These are phyloP conservation scores for Sporothrix inflata DNA, from an alignment of 2,329 filamentous ascomycete genomes.

Conservation along the genomic window DNA sequence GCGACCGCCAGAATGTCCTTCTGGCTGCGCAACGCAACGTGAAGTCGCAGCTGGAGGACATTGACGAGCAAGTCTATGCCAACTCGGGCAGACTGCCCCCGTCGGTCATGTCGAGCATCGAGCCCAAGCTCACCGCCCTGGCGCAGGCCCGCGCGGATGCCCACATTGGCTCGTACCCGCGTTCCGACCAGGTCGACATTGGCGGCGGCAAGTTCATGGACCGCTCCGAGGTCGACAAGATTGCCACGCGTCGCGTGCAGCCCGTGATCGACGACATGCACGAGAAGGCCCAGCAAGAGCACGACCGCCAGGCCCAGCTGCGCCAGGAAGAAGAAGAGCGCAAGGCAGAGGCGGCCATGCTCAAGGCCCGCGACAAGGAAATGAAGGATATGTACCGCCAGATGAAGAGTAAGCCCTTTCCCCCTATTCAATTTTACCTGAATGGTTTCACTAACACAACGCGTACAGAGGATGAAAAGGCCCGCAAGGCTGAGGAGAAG, in stretches of 20 bases:
- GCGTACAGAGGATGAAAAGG: conserved; percentile 49
- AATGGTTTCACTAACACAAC: background rate
- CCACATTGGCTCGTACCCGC: conserved; percentile 58
- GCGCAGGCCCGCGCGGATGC: conserved; percentile 67
- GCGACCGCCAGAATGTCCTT: conserved; percentile 75
- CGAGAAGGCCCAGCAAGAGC: conserved; percentile 73
- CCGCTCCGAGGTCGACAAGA: conserved; percentile 74
- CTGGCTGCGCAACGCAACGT: conserved; percentile 85
- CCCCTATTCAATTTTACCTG: background rate
- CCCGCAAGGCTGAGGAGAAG: conserved; percentile 52
- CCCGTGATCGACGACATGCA: conserved; percentile 85
- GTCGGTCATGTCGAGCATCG: conserved; percentile 74
- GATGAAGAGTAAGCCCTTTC: conserved; percentile 56
- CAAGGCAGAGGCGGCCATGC: conserved; percentile 45
- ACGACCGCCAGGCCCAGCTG: conserved; percentile 66
- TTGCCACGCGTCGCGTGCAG: conserved; percentile 76
- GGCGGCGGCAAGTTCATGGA: conserved; percentile 82
- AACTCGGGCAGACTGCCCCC: conserved; percentile 75
- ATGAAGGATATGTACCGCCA: conserved; percentile 57
- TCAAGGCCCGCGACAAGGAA: conserved; percentile 57
- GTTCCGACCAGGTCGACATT: conserved; percentile 62
- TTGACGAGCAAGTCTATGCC: conserved; percentile 79
- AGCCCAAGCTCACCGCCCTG: conserved; percentile 71
- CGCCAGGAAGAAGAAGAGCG: conserved; percentile 62
- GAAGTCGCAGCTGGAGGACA: conserved; percentile 72